These are phyloP conservation scores for Tremella yokohamensis DNA, from an alignment of 768 basidiomycete species.

Conservation along the genomic window DNA sequence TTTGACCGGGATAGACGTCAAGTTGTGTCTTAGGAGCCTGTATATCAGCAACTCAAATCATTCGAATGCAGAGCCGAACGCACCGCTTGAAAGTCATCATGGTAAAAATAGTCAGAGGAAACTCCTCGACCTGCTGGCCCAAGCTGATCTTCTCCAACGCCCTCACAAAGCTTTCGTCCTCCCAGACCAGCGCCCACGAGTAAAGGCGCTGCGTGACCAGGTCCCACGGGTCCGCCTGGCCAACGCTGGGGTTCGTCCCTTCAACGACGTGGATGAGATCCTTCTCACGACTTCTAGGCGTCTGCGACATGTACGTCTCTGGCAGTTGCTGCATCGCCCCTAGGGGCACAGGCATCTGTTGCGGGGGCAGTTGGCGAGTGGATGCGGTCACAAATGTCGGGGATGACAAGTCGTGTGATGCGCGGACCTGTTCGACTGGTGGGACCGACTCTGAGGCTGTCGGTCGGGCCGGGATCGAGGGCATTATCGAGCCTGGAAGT, in stretches of 20 bases:
- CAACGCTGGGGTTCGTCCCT: too few relatives aligned
- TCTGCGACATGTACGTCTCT: too few relatives aligned
- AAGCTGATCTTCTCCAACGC: constrained; percentile 44
- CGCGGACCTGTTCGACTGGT: too few relatives aligned
- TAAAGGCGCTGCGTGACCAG: constrained; percentile 46
- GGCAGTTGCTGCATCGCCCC: too few relatives aligned
- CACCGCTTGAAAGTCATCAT: constrained; percentile 50
- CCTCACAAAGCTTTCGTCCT: constrained; percentile 40
- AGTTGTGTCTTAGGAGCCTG: constrained; percentile 33
- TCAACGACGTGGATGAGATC: neutral
- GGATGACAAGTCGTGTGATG: too few relatives aligned
- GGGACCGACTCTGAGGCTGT: too few relatives aligned
- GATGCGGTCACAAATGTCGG: too few relatives aligned
- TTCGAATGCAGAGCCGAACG: constrained; percentile 5
- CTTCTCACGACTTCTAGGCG: neutral
- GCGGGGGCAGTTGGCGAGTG: neutral
- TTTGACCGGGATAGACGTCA: constrained; percentile 33
- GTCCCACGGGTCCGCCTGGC: constrained; percentile 39
- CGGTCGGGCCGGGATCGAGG: too few relatives aligned
- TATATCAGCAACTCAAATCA: constrained; percentile 7
- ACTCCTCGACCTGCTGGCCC: constrained; percentile 45
- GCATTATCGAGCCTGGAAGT: too few relatives aligned
- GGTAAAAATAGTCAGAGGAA: constrained; percentile 47
- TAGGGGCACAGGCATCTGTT: neutral
- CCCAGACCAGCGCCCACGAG: constrained; percentile 49